Base-by-base conservation (phyloP, 495 filamentous ascomycete genomes). In the Parathielavia appendiculata region DNA sequence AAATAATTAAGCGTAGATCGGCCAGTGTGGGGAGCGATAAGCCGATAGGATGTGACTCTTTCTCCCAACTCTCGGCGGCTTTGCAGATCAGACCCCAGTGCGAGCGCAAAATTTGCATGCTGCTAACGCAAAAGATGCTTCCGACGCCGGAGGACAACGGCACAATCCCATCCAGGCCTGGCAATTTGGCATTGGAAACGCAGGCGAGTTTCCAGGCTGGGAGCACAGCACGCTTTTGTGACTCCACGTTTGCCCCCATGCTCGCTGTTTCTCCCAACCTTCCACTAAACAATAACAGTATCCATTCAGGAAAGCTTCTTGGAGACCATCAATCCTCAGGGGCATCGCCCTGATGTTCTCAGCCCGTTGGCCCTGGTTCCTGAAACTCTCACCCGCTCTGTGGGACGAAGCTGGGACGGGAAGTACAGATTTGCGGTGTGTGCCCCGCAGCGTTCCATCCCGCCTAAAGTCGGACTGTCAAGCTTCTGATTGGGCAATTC, bases 21-120 rank as follows among this genome's bases (percentile, higher is more conserved):
- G 61, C 54, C 54, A 17, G 3, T 41, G 63, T 63, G 60, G 66
- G 63, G 64, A 62, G 32, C 56, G 66, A 68, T 68, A 68, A 66
- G 66, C 44, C n/a, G 56, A 66, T 65, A 67, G 61, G 60, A 23
- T 53, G 63, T 66, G 63, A 68, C 63, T 68, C 59, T 59, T 65
- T 55, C 19, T 22, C 26, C 26, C n/a, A n/a, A n/a, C n/a, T 44
- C 8, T 43, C 23, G 39, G 17, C 10, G 6, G 19, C 16, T 40
- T 17, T 38, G 48, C 47, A 49, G 48, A 43, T 47, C 49, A 3
- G 39, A 56, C 52, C 54, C 59, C 41, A 53, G 53, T 23, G 51
- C 44, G 36, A 12, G 36, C 35, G 49, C 48, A 63, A 56, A 63
- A 34, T 47, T 63, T 56, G 30, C 48, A 40, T 34, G 32, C 32